Evolutionary conservation across 768 basidiomycete genomes (phyloP).

Genomic region (Rhizopogon roseolus): DNA sequence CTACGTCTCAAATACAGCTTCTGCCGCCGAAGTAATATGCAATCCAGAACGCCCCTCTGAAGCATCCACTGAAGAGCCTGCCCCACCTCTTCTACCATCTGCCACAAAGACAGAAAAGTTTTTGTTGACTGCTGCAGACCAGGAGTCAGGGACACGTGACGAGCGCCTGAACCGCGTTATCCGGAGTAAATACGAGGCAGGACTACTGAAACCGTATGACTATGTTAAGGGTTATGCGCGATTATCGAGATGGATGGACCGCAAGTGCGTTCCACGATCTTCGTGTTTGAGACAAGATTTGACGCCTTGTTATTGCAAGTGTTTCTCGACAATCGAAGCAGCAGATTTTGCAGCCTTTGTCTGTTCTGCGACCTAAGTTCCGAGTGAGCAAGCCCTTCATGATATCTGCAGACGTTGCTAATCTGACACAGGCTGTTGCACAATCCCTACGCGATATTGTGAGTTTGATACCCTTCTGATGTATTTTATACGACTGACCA

Average conservation of each 20-base stretch:
- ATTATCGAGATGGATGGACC: conserved; percentile 91
- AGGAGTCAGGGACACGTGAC: conserved; percentile 85
- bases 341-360: conserved; percentile 86
- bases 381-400: conserved; percentile 42
- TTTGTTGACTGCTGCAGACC: conserved; percentile 91
- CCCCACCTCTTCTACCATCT: conserved; percentile 56
- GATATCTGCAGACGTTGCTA: not conserved
- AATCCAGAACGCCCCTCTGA: conserved; percentile 17
- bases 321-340: conserved; percentile 90
- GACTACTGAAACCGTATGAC: conserved; percentile 90
- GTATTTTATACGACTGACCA: not conserved
- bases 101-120: conserved; percentile 85
- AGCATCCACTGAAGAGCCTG: conserved; percentile 33
- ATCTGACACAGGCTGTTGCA: conserved; percentile 55
- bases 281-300: not conserved
- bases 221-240: conserved; percentile 95
- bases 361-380: conserved; percentile 81
- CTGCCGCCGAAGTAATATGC: conserved; percentile 16
- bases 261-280: conserved; percentile 52
- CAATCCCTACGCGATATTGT: conserved; percentile 83
- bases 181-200: conserved; percentile 94
- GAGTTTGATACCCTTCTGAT: conserved; percentile 13
- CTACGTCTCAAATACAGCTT: conserved; percentile 11
- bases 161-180: conserved; percentile 90
- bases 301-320: conserved; percentile 31